phyloP scores from a whole-genome alignment of 805 yeast genomes.

The Yarrowia sp. region DNA sequence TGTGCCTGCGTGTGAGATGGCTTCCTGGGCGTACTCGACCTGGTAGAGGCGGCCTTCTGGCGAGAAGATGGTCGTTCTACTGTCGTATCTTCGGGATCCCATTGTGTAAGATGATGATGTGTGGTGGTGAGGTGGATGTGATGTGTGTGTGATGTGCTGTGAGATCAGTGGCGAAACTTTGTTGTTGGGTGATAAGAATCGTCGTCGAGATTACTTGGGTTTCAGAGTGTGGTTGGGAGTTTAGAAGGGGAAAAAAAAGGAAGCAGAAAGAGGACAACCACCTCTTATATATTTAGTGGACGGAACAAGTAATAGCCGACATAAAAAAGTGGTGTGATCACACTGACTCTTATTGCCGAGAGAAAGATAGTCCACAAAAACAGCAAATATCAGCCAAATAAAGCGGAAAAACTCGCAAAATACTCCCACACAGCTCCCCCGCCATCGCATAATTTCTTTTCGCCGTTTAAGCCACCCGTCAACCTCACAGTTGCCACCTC shows the following conservation, averaged over 20 bases:
- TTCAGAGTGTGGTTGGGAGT: background rate
- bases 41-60: slow-evolving; percentile 99
- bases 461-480: too few species aligned
- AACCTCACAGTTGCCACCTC: slow-evolving; percentile 5
- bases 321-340: slow-evolving; percentile 4
- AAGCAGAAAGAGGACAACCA: background rate
- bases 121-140: background rate
- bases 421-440: background rate
- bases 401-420: background rate
- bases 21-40: slow-evolving; percentile 89
- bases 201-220: background rate
- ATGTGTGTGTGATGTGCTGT: background rate
- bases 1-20: slow-evolving; percentile 82
- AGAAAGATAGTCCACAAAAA: background rate
- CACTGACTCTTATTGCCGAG: background rate
- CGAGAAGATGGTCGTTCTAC: slow-evolving; percentile 97
- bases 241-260: background rate
- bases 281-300: background rate
- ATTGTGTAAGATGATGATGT: slow-evolving; percentile 46
- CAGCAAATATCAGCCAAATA: background rate
- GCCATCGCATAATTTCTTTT: too few species aligned
- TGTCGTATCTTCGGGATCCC: slow-evolving; percentile 97
- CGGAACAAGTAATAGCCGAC: too few species aligned
- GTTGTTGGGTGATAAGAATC: background rate
- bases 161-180: slow-evolving; percentile 35